Percentiles rank a stretch among this genome's conserved stretches.
Evolutionary conservation across 495 filamentous ascomycete species (phyloP).

Genomic region (Melanomma pulvis-pyrius): DNA sequence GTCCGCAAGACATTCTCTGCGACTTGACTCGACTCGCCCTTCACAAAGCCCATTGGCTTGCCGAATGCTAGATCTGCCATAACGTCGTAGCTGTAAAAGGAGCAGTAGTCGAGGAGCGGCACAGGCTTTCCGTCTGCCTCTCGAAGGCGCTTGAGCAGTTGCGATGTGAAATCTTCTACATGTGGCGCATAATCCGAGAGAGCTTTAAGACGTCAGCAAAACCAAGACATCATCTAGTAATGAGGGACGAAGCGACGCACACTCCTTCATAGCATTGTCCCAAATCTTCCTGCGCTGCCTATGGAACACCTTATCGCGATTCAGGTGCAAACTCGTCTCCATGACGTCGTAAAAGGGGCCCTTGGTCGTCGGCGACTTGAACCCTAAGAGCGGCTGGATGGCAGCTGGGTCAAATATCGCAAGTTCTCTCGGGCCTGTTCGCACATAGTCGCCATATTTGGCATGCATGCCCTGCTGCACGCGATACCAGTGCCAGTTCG

Average conservation of each 20-base stretch:
- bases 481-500: conserved; percentile 2
- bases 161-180: conserved; percentile 15
- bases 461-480: neutral
- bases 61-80: conserved; percentile 6
- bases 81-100: conserved; percentile 13
- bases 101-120: conserved; percentile 1
- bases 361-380: conserved; percentile 12
- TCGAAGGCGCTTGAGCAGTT: neutral
- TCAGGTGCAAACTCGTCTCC: conserved; percentile 7
- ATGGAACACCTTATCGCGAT: conserved; percentile 17
- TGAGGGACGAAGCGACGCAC: neutral
- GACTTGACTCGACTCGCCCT: conserved; percentile 7
- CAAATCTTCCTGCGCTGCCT: conserved; percentile 21
- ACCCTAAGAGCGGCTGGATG: conserved; percentile 9
- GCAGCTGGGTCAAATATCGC: conserved; percentile 16
- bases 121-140: neutral
- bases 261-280: conserved; percentile 17
- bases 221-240: neutral
- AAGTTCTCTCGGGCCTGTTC: conserved; percentile 10
- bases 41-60: conserved; percentile 8
- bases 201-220: neutral
- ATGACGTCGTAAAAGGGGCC: conserved; percentile 18
- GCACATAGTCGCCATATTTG: conserved; percentile 21
- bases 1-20: neutral
- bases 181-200: conserved; percentile 11